Evolutionary conservation across 495 filamentous ascomycete species (phyloP), one percentile per base, ranked within the genome.

Genomic region (Neurospora sublineolata): DNA sequence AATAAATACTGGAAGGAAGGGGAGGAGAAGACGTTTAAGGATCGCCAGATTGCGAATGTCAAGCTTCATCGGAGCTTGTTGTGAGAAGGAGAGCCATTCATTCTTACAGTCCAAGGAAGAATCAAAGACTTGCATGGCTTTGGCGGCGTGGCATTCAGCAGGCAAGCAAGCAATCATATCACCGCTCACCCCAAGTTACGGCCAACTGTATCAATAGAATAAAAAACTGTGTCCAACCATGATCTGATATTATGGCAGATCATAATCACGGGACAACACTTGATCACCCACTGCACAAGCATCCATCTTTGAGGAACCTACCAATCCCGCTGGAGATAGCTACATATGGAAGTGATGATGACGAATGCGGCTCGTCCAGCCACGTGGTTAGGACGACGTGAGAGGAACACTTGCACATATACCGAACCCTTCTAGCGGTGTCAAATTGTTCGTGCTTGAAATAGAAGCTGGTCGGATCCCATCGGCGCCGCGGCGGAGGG

Each of bases 1-100:
- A 77, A 81, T 41, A 81, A 77, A 3, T 67, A 37, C 39, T 85
- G 81, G 81, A 82, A 78, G 60, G 46, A 73, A 37, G 58, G 73
- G 52, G 67, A 70, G 39, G 75, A 52, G 46, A 70, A 69, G 37
- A 73, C 42, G 58, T 69, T 77, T 39, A 44, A 76, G 67, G 72
- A 72, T 8, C 23, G 52, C 27, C 52, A 64, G 6, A 36, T 64
- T 64, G 52, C 52, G 14, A 72, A 42, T 71, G 52, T 36, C 6
- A 64, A 27, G 52, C 52, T 64, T 14, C 52, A 64, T 33, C 52
- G 52, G 27, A 64, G 30, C 14, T 64, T 64, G 52, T 64, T 64
- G 52, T 64, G 52, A 64, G 1, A 3, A 11, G 27, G 52, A 3
- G 40, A 39, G 23, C 9, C 18, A 6, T 6, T 9, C 7, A 18